Evolutionary conservation across 768 basidiomycete genomes (phyloP).

Genomic region (Lentinus tigrinus): DNA sequence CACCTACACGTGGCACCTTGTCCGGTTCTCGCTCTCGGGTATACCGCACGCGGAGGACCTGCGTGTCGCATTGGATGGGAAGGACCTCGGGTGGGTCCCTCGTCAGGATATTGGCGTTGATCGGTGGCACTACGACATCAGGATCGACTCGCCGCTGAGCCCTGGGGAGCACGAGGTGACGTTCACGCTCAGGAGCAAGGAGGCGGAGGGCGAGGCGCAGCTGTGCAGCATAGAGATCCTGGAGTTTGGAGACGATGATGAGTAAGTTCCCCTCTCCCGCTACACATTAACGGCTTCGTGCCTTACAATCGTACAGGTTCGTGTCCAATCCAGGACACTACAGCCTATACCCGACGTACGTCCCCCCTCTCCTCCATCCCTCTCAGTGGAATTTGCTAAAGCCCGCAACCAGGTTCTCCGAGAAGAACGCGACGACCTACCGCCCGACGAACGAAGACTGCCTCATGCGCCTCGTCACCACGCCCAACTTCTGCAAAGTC

Average conservation of each 20-base stretch:
- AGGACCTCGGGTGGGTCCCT: constrained; percentile 58
- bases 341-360: constrained; percentile 73
- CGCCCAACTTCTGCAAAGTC: constrained; percentile 71
- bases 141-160: constrained; percentile 37
- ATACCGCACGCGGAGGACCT: constrained; percentile 55
- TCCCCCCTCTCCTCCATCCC: constrained; percentile 2
- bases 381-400: neutral
- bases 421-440: constrained; percentile 63
- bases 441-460: constrained; percentile 85
- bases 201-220: constrained; percentile 57
- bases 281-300: neutral
- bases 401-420: constrained; percentile 49
- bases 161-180: constrained; percentile 56
- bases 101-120: constrained; percentile 58
- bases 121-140: constrained; percentile 74
- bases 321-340: constrained; percentile 55
- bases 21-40: constrained; percentile 75
- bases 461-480: constrained; percentile 72
- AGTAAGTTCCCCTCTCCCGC: constrained; percentile 41
- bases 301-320: too few species aligned
- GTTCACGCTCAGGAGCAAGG: constrained; percentile 53
- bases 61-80: constrained; percentile 58
- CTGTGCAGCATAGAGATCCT: constrained; percentile 75
- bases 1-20: constrained; percentile 53
- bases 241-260: constrained; percentile 63